Evolutionary conservation across 2,329 filamentous ascomycete species (phyloP), one percentile per base, ranked within the genome.

Genomic region (Ilyonectria robusta): DNA sequence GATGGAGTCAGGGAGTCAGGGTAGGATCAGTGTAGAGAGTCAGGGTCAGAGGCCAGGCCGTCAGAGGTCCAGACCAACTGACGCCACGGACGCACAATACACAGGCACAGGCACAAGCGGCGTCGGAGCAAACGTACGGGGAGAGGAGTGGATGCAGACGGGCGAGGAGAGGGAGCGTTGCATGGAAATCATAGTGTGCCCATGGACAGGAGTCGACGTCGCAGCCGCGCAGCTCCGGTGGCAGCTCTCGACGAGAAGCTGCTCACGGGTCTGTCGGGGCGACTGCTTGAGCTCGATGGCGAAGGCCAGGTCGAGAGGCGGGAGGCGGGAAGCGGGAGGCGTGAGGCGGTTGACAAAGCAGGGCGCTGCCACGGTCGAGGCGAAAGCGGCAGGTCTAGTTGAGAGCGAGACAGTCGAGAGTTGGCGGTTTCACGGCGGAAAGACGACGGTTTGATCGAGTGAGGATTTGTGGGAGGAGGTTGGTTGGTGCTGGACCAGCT

Each of bases 111-210:
- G 35, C 58, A 37, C 35, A 44, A 56, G 69, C 62, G 65, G 64
- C 66, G 69, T 58, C 68, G 66, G 66, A 65, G 57, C 55, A 67
- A 72, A 91, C 89, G 79, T 90, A 91, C 89, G 85, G 76, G 86
- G 83, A 80, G 87, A 86, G 72, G 86, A 83, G 76, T 85, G 84
- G 72, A 85, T 83, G 81, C 85, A 85, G 81, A 88, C 88, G 75
- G 88, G 87, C 79, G 89, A 90, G 72, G 89, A 91, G 70, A 87
- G 83, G 70, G 88, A 89, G 75, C 86, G 86, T 81, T 89, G 86
- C 87, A 89, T 88, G 81, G 87, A 86, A 78, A 87, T 86, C 86
- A 89, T 89, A 81, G 79, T 86, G 84, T 80, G 79, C 79, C 82
- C 84, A 85, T 85, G 77, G 76, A 79, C 76, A 70, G 72, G 62